Evolutionary conservation across 208 protist species (phyloP), one percentile per base, ranked within the genome.

Genomic region (Leishmania arabica): DNA sequence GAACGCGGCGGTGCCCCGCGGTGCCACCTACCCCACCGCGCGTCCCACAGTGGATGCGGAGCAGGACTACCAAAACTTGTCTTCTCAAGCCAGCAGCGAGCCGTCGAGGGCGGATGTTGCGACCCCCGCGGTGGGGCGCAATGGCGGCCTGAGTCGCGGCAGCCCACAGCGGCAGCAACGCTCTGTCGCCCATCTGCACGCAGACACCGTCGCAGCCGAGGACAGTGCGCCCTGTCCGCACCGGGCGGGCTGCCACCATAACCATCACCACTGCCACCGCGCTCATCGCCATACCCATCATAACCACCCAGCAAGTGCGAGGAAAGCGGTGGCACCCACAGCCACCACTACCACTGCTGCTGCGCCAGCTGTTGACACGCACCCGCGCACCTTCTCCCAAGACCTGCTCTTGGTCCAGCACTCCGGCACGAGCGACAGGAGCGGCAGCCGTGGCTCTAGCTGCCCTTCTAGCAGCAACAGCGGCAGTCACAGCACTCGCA

Each of bases 51-150:
- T 70, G 0, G 79, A 81, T 0, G 88, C 85, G 0, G 91, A 85
- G 49, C 58, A 86, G 77, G 31, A 80, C 64, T 89, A 89, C 84
- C 90, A 92, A 68, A 69, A 77, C 17, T 78, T 91, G 0, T 91
- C 90, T 68, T 94, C 88, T 60, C 49, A 87, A 34, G 77, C 78
- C 8, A 64, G 54, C 42, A 66, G 78, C 42, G 71, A 81, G 2
- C 21, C 53, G 3, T 8, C 73, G 19, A 27, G 9, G 17, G 15
- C 21, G 1, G 56, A 34, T 21, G 49, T 11, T 27, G 19, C 49
- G 24, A 51, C 21, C 45, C 2, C 47, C 47, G 69, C 21, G 4
- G 21, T 17, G 11, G 24, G 11, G 42, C 45, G 42, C 19, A 3
- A 31, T 53, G 24, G 6, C 42, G 68, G 7, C 13, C 3, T 19